A percentile compares a stretch with the other conserved stretches of the same genome.
These are phyloP conservation scores for Cytospora piceae DNA, from an alignment of 2,329 filamentous ascomycete genomes.

Conservation along the genomic window DNA sequence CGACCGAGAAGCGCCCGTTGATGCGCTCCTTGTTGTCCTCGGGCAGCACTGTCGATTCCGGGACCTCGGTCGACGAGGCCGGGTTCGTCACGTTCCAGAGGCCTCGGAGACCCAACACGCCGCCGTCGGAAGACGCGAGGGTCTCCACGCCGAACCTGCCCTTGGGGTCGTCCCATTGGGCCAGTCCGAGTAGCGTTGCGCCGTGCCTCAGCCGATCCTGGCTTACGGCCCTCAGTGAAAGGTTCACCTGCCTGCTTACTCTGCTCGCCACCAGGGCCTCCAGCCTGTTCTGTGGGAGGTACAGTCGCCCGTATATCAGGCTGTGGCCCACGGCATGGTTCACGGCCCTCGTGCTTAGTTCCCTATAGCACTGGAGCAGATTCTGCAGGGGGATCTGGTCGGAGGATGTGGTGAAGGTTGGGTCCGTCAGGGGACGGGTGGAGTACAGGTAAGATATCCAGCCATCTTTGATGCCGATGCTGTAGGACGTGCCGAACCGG, in stretches of 20 bases:
- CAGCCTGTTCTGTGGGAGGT: slow-evolving; percentile 81
- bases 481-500: slow-evolving; percentile 94
- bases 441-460: slow-evolving; percentile 98
- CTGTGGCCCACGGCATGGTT: slow-evolving; percentile 38
- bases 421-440: slow-evolving; percentile 72
- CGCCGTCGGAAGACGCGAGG: slow-evolving; percentile 89
- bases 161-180: slow-evolving; percentile 77
- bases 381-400: slow-evolving; percentile 75
- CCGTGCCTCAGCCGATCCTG: slow-evolving; percentile 72
- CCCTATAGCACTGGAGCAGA: slow-evolving; percentile 81
- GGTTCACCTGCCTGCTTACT: slow-evolving; percentile 74
- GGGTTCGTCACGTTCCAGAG: slow-evolving; percentile 70
- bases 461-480: slow-evolving; percentile 88
- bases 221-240: slow-evolving; percentile 80
- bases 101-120: slow-evolving; percentile 82
- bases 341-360: slow-evolving; percentile 57
- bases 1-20: slow-evolving; percentile 84
- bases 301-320: slow-evolving; percentile 77
- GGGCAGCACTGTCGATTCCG: slow-evolving; percentile 16
- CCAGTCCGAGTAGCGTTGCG: slow-evolving; percentile 72
- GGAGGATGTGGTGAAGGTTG: slow-evolving; percentile 67
- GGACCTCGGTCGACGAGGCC: slow-evolving; percentile 32
- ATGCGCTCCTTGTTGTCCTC: slow-evolving; percentile 57
- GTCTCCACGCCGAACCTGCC: slow-evolving; percentile 83
- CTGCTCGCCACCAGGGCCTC: slow-evolving; percentile 84